Evolutionary conservation across 2,329 filamentous ascomycete genomes (phyloP), one percentile per base, ranked within the genome.

Genomic region (Cadophora sp.): DNA sequence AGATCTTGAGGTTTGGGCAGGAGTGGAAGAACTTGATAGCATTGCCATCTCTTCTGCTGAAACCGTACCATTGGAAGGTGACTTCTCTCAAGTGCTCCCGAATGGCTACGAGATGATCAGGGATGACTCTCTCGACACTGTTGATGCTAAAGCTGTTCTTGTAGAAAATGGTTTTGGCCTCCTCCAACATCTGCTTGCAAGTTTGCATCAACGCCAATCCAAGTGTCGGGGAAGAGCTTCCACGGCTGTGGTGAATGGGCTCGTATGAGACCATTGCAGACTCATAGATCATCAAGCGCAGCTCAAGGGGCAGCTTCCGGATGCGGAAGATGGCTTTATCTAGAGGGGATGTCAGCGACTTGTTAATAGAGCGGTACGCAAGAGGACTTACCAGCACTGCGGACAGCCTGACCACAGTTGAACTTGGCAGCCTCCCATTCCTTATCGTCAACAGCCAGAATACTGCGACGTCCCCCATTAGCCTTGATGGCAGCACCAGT

Each of bases 211-310:
- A 51, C 13, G 65, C 62, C 11, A 72, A 48, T 11, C 22, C 66
- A 22, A 68, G 33, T 7, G 27, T 47, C 18, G 11, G 27, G 0
- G 22, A 41, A 45, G 20, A 20, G n/a, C 7, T 20, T 14, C 45
- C 14, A 9, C 30, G 13, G 18, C 6, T 47, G 27, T 27, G 55
- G n/a, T 60, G 45, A 7, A 51, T 5, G 16, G 41, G 48, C 30
- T 55, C 68, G 5, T n/a, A 20, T 14, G 41, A 20, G 16, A 65
- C 59, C 16, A 73, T 16, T 13, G 65, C 60, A 20, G 65, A 68
- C n/a, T 70, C 66, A 41, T 72, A 73, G 47, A 73, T 68, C 3
- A 50, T 60, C 14, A 62, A 65, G 16, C 70, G 70, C 6, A 73
- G 41, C 58, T 71, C 68, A n/a, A 66, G 50, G 11, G 67, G 71